Conservation (phyloP, 2,329 filamentous ascomycete species). For the Verticillium nonalfalfae region DNA sequence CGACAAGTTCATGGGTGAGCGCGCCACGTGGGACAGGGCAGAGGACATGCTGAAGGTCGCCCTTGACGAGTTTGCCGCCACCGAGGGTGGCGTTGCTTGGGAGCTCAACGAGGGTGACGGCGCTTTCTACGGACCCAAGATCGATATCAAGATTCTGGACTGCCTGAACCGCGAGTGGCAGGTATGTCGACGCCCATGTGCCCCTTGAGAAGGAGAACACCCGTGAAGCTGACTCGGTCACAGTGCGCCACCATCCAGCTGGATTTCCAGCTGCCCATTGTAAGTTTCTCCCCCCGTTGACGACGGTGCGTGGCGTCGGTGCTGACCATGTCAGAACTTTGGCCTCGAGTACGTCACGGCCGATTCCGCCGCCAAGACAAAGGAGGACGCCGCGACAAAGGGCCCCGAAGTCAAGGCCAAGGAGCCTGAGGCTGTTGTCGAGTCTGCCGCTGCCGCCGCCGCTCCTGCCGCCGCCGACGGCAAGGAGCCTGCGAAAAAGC, state of each 20-base stretch:
- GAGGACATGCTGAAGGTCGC: conserved; percentile 75
- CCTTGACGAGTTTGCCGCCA: conserved; percentile 65
- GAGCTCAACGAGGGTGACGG: conserved; percentile 91
- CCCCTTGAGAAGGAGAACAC: background rate
- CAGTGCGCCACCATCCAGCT: conserved; percentile 94
- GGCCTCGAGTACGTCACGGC: conserved; percentile 80
- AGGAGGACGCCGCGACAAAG: conserved; percentile 20
- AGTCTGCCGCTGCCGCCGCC: conserved; percentile 20
- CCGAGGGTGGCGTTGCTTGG: conserved; percentile 58
- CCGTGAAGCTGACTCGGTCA: conserved; percentile 31
- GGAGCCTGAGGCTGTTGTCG: conserved; percentile 19
- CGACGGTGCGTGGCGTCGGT: background rate
- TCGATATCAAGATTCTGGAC: conserved; percentile 92
- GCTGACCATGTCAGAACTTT: conserved; percentile 58
- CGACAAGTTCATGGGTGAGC: conserved; percentile 82
- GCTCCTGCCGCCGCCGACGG: conserved; percentile 28
- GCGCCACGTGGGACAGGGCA: conserved; percentile 83
- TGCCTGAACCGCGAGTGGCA: conserved; percentile 50
- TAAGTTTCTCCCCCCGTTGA: background rate
- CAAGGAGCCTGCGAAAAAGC: conserved; percentile 12
- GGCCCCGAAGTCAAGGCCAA: conserved; percentile 24
- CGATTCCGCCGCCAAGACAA: conserved; percentile 30
- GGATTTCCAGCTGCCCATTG: conserved; percentile 59
- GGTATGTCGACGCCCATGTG: background rate
- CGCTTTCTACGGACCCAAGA: conserved; percentile 98